These are phyloP conservation scores for Lepidium sativum DNA, from an alignment of 345 rosid genomes.

Conservation along the genomic window DNA sequence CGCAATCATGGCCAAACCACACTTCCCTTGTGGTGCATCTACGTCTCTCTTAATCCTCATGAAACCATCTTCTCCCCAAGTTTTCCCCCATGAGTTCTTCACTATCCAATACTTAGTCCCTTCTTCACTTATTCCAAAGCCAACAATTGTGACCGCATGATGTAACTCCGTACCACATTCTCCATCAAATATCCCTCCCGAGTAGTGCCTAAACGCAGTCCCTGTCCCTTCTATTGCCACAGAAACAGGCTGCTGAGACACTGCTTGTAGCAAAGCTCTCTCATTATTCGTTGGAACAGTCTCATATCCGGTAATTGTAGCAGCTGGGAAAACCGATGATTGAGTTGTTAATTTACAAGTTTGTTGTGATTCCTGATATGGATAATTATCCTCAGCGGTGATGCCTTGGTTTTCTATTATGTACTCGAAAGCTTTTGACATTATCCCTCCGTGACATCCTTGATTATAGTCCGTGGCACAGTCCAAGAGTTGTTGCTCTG, in stretches of 20 bases:
- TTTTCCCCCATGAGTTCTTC: constrained; percentile 50
- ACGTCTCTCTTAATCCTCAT: constrained; percentile 40
- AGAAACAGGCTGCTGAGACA: constrained; percentile 38
- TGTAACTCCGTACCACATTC: constrained; percentile 24
- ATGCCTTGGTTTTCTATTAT: constrained; percentile 32
- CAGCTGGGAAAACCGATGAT: neutral
- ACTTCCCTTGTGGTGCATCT: constrained; percentile 24
- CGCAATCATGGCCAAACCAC: constrained; percentile 39
- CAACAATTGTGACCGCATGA: constrained; percentile 43
- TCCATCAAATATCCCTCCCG: constrained; percentile 31
- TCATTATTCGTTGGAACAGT: constrained; percentile 3
- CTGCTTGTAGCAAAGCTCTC: constrained; percentile 10
- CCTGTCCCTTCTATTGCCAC: constrained; percentile 30
- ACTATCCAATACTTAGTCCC: constrained; percentile 37
- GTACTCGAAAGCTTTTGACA: constrained; percentile 33
- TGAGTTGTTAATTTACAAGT: constrained; percentile 27
- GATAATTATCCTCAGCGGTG: constrained; percentile 26
- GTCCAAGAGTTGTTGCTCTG: constrained; percentile 58
- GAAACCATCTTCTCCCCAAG: constrained; percentile 47
- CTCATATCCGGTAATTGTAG: constrained; percentile 20
- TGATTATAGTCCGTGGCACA: constrained; percentile 26
- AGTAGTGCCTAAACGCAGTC: constrained; percentile 22
- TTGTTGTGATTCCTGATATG: constrained; percentile 28
- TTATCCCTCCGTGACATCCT: constrained; percentile 36
- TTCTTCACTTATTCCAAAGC: constrained; percentile 33